phyloP scores from a whole-genome alignment of 495 filamentous ascomycete species.

The Penicillium maclennaniae region DNA sequence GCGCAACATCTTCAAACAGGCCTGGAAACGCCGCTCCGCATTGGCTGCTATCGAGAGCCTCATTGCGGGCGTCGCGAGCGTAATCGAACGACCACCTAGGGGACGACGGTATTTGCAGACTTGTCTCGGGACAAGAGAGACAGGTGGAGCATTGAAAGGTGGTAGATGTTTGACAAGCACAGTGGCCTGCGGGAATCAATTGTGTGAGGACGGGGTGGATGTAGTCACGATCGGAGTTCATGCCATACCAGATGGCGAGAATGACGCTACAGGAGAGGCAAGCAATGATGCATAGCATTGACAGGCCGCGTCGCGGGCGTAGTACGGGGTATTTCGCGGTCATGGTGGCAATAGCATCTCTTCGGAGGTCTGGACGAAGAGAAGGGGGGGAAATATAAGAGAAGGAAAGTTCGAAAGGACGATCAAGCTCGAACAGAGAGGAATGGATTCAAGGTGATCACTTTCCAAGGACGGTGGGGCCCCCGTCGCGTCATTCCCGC shows the following conservation, averaged over 20 bases:
- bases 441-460: neutral
- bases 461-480: neutral
- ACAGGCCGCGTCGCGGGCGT: conserved; percentile 26
- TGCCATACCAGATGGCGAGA: conserved; percentile 35
- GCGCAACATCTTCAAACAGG: conserved; percentile 42
- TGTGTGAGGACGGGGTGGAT: conserved; percentile 38
- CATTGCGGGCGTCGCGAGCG: conserved; percentile 35
- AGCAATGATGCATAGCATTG: conserved; percentile 20
- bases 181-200: conserved; percentile 40
- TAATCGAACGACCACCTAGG: conserved; percentile 35
- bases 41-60: conserved; percentile 31
- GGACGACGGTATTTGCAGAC: conserved; percentile 10
- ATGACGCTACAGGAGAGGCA: conserved; percentile 17
- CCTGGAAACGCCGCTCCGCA: conserved; percentile 45
- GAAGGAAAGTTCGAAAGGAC: neutral
- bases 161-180: conserved; percentile 38
- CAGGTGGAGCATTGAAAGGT: conserved; percentile 41
- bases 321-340: conserved; percentile 21
- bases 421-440: neutral
- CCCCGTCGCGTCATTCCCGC: too few relatives aligned
- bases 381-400: neutral
- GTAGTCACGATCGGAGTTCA: conserved; percentile 38
- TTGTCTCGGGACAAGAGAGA: conserved; percentile 28
- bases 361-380: neutral
- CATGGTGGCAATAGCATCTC: conserved; percentile 15